Conservation (phyloP, 169 alveolate species). For the Cryptosporidium felis region DNA sequence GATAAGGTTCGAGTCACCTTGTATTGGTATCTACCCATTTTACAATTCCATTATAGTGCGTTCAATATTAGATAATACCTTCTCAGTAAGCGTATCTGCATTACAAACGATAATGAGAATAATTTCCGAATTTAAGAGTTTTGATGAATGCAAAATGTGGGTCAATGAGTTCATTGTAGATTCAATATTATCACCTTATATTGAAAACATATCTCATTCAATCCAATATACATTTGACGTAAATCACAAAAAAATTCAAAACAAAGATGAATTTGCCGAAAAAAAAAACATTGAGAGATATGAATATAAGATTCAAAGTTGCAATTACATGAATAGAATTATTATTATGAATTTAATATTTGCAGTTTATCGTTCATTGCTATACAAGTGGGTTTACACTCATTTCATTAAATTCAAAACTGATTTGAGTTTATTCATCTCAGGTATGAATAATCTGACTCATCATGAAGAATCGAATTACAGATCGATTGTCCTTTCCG, state of each 20-base stretch:
- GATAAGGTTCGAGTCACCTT: background rate
- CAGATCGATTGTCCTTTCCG: background rate
- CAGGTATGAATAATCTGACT: background rate
- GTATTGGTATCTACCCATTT: background rate
- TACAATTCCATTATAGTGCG: slow-evolving; percentile 47
- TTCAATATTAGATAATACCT: slow-evolving; percentile 34
- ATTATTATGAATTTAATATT: slow-evolving; percentile 7
- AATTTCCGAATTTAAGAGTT: background rate
- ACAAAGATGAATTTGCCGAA: background rate
- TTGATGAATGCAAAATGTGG: slow-evolving; percentile 34
- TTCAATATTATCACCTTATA: slow-evolving; percentile 17
- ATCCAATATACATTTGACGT: slow-evolving; percentile 31
- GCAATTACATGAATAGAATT: slow-evolving; percentile 17
- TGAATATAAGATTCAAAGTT: slow-evolving; percentile 1
- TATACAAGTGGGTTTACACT: slow-evolving; percentile 40
- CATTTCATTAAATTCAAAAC: background rate
- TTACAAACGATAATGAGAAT: slow-evolving; percentile 50
- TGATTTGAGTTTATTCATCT: background rate
- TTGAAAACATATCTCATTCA: slow-evolving; percentile 10
- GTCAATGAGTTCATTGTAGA: slow-evolving; percentile 21
- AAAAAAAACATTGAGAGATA: background rate
- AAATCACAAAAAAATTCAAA: background rate
- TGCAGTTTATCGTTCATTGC: slow-evolving; percentile 20
- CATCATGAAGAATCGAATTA: background rate
- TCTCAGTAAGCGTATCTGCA: slow-evolving; percentile 39